Conservation (phyloP, 1,139 yeast species). For the Debaryomycetaceae sp. region DNA sequence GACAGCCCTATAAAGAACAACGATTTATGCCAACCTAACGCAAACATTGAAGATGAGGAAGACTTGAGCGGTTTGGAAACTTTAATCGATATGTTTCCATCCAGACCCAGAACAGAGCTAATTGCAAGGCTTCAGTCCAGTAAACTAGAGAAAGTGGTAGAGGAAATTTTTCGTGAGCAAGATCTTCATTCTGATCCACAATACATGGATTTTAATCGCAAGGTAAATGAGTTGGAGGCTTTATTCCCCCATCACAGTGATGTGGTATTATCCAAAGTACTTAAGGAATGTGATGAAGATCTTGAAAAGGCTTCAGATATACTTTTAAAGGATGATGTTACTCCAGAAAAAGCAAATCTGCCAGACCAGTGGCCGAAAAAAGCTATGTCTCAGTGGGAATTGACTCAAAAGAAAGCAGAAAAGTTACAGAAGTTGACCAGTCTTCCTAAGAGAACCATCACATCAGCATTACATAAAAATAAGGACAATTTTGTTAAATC, state of each 20-base stretch:
- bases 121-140: slow-evolving; percentile 18
- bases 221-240: slow-evolving; percentile 16
- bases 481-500: slow-evolving; percentile 20
- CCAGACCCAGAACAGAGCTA: slow-evolving; percentile 23
- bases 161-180: slow-evolving; percentile 1
- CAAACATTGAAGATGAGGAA: background rate
- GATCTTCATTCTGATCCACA: background rate
- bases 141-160: slow-evolving; percentile 19
- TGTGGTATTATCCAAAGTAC: slow-evolving; percentile 12
- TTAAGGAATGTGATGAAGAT: slow-evolving; percentile 16
- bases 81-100: slow-evolving; percentile 28
- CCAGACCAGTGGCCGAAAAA: background rate
- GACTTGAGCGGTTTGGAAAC: slow-evolving; percentile 13
- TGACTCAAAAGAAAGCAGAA: background rate
- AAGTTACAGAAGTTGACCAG: slow-evolving; percentile 3
- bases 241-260: slow-evolving; percentile 20
- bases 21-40: too few relatives aligned
- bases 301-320: slow-evolving; percentile 11
- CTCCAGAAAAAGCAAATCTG: background rate
- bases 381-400: background rate
- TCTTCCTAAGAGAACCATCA: slow-evolving; percentile 2
- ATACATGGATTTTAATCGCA: background rate
- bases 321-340: slow-evolving; percentile 4
- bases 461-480: slow-evolving; percentile 10
- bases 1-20: too few relatives aligned